Evolutionary conservation across 2,329 filamentous ascomycete species (phyloP), one percentile per base, ranked within the genome.

Genomic region (Fusarium nisikadoi): DNA sequence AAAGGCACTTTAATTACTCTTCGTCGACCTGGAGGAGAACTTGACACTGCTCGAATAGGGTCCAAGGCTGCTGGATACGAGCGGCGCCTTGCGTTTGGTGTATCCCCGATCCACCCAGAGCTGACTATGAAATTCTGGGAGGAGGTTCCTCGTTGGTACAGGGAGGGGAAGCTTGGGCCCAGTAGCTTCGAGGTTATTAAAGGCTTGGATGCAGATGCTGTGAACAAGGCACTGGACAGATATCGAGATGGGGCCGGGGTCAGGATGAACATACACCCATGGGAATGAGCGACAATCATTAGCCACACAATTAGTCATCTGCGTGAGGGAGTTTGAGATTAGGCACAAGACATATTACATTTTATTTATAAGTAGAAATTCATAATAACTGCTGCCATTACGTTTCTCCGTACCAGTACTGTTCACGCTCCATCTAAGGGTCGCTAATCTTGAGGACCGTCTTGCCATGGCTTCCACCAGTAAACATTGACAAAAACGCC

Each of bases 361-460:
- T 49, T 49, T 2, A 23, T 10, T 33, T 14, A 33, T 0, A 5
- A n/a, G 27, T 12, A 27, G 1, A n/a, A 1, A 17, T 20, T 10
- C 12, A 2, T 12, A 9, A n/a, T 52, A 5, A 17, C 13, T 36
- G 38, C 33, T 38, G 1, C 13, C 5, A 10, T 36, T 3, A 6
- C 8, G 0, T 36, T 36, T 16, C 2, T 16, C 27, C 5, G 4
- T 8, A 3, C 6, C 17, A 50, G 2, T 27, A 36, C 23, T 20
- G 1, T 8, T 27, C 49, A 9, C 16, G 9, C 3, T 2, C 12
- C 9, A 17, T 3, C 11, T 11, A 29, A 9, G 50, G 20, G 20
- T 54, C 50, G 25, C 50, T 54, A 4, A 54, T 54, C 36, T 54
- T 54, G 10, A 54, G 50, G 25, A 54, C 50, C 1, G 50, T 54